Evolutionary conservation across 2,329 filamentous ascomycete genomes (phyloP).

Genomic region (Fusarium siculi): DNA sequence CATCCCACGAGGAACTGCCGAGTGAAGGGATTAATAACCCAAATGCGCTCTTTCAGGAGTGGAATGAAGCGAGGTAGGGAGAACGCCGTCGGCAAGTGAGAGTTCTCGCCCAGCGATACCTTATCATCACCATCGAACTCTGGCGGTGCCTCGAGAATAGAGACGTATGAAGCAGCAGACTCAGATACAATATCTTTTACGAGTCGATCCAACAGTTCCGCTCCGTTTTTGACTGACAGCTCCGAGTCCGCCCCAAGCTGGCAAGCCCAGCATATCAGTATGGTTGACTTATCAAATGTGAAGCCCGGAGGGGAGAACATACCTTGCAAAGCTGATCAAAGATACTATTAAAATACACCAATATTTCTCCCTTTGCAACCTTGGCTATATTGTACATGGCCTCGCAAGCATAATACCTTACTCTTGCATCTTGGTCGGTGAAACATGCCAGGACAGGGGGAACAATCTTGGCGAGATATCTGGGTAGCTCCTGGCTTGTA

Average conservation of each 20-base stretch:
- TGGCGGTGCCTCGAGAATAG: constrained; percentile 75
- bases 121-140: constrained; percentile 59
- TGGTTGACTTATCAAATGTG: neutral
- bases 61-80: constrained; percentile 92
- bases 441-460: constrained; percentile 97
- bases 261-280: neutral
- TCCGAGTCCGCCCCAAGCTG: constrained; percentile 96
- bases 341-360: constrained; percentile 98
- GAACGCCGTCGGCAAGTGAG: constrained; percentile 82
- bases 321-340: constrained; percentile 98
- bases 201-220: constrained; percentile 91
- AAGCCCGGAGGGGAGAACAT: constrained; percentile 15
- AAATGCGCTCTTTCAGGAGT: constrained; percentile 91
- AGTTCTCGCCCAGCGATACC: constrained; percentile 56
- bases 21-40: constrained; percentile 93
- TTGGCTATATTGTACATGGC: constrained; percentile 99
- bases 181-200: constrained; percentile 97
- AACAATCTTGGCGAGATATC: constrained; percentile 92
- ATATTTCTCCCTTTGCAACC: constrained; percentile 96
- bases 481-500: constrained; percentile 78
- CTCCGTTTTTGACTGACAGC: constrained; percentile 96
- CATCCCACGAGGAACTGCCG: constrained; percentile 95
- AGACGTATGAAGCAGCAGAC: constrained; percentile 94
- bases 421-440: constrained; percentile 95
- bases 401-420: constrained; percentile 98